phyloP scores from a whole-genome alignment of 2,329 filamentous ascomycete genomes.

The Hypoxylon sp. region DNA sequence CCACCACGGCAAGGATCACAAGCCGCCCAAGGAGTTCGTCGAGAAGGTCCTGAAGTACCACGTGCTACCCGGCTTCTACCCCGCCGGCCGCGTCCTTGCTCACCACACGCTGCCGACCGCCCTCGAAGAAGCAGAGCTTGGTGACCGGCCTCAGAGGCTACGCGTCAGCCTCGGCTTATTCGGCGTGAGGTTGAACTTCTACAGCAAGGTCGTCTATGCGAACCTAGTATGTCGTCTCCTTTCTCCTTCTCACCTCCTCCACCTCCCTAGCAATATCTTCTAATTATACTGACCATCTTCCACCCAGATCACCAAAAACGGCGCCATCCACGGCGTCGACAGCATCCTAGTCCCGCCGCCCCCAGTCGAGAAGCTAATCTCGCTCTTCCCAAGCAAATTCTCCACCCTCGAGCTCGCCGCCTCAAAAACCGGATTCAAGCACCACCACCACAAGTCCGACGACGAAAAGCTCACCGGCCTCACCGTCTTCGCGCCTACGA shows the following conservation, averaged over 20 bases:
- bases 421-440: conserved; percentile 76
- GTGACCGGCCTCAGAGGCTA: conserved; percentile 77
- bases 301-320: conserved; percentile 76
- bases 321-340: conserved; percentile 83
- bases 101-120: conserved; percentile 81
- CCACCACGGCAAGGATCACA: conserved; percentile 57
- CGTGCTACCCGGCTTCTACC: conserved; percentile 74
- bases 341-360: conserved; percentile 82
- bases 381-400: conserved; percentile 80
- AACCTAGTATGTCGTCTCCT: conserved; percentile 70
- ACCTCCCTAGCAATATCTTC: neutral
- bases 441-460: conserved; percentile 45
- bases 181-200: conserved; percentile 81
- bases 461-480: conserved; percentile 69
- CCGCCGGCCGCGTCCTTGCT: conserved; percentile 73
- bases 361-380: conserved; percentile 61
- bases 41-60: conserved; percentile 81
- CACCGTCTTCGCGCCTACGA: conserved; percentile 85
- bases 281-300: conserved; percentile 14
- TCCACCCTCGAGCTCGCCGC: conserved; percentile 82
- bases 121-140: conserved; percentile 69
- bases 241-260: neutral
- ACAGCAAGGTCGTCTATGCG: conserved; percentile 74
- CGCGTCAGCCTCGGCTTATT: conserved; percentile 72
- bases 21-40: conserved; percentile 77